These are phyloP conservation scores for Endothia cerciana DNA, from an alignment of 2,329 filamentous ascomycete species.

Conservation along the genomic window DNA sequence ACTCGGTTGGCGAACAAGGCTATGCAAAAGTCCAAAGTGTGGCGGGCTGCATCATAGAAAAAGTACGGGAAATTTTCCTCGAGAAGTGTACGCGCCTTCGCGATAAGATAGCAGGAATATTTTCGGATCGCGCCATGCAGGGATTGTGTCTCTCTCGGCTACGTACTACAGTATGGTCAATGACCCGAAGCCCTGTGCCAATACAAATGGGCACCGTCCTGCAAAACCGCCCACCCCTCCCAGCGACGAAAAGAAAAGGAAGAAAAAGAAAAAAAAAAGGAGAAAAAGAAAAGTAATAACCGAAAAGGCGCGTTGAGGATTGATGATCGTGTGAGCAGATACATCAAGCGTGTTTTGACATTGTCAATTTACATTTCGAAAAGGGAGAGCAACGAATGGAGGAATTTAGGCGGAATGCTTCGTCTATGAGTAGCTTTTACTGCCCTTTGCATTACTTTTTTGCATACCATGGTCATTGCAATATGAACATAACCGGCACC, in stretches of 20 bases:
- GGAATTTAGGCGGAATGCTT: neutral
- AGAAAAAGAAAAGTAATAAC: neutral
- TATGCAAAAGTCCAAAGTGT: neutral
- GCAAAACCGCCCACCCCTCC: neutral
- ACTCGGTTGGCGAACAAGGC: slow-evolving; percentile 9
- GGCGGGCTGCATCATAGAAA: neutral
- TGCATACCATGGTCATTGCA: neutral
- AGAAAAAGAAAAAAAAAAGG: neutral
- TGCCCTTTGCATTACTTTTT: neutral
- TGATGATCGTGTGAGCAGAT: neutral
- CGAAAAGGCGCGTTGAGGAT: neutral
- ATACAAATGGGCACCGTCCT: neutral
- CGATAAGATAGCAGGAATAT: slow-evolving; percentile 26
- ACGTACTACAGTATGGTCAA: too few species aligned
- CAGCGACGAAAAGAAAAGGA: neutral
- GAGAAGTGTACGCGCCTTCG: neutral
- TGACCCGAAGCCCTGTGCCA: neutral
- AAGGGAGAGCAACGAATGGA: too few species aligned
- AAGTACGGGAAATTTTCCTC: neutral
- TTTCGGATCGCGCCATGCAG: slow-evolving; percentile 17
- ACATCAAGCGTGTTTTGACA: neutral
- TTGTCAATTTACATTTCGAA: neutral
- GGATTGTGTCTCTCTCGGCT: slow-evolving; percentile 13
- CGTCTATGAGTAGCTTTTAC: neutral
- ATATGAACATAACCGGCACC: neutral